Evolutionary conservation across 257 asterid genomes (phyloP).

Genomic region (Salvia rosmarinus): DNA sequence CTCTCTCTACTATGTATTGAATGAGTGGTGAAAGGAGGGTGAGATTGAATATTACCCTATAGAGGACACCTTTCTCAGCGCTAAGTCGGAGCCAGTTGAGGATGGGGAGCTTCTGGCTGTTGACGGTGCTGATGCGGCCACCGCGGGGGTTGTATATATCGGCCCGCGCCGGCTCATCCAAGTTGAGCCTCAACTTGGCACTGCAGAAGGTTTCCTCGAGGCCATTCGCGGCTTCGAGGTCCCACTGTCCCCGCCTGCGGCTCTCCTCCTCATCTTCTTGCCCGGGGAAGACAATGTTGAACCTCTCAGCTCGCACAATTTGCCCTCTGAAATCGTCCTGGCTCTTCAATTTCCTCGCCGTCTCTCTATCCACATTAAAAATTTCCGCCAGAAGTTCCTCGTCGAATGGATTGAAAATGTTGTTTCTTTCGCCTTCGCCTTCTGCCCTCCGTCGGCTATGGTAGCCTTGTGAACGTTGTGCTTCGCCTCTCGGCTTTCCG

Average conservation of each 20-base stretch:
- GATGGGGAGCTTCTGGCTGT: constrained; percentile 60
- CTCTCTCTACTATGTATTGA: too few relatives aligned
- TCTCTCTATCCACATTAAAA: constrained; percentile 36
- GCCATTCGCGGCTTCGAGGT: constrained; percentile 37
- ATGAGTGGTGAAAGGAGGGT: too few relatives aligned
- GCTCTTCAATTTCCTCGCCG: constrained; percentile 38
- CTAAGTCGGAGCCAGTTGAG: constrained; percentile 50
- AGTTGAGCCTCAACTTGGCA: constrained; percentile 44
- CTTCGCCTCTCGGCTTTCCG: constrained; percentile 49
- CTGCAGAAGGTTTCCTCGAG: constrained; percentile 66
- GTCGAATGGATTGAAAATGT: constrained; percentile 43
- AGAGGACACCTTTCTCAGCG: constrained; percentile 57
- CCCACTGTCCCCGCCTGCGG: background rate
- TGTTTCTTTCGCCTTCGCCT: constrained; percentile 30
- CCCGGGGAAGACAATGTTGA: constrained; percentile 41
- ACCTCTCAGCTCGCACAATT: constrained; percentile 48
- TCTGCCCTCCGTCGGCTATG: constrained; percentile 14
- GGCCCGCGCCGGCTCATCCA: constrained; percentile 44
- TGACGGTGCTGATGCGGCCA: constrained; percentile 54
- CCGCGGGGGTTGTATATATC: constrained; percentile 61
- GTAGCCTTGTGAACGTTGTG: background rate
- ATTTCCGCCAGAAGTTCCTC: constrained; percentile 40
- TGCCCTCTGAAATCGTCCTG: constrained; percentile 47
- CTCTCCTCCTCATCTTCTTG: constrained; percentile 31
- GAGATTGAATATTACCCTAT: constrained; percentile 36